Base-by-base conservation (phyloP, 179 eudicot genomes). In the Actinidia chinensis region DNA sequence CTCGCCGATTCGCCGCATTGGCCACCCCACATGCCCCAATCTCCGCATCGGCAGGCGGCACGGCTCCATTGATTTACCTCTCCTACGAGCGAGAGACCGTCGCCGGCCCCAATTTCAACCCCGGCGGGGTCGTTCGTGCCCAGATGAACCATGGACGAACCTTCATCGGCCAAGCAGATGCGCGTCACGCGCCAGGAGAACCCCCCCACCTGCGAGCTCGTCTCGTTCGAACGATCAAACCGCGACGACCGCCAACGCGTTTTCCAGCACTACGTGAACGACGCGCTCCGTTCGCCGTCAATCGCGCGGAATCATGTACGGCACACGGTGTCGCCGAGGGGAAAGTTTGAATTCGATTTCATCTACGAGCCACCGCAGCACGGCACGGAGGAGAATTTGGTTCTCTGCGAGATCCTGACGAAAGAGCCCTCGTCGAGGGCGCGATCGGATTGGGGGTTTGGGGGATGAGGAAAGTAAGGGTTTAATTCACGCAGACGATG, bases 111-210 rank as follows among this genome's bases (percentile, higher is more conserved):
- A 22, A 77, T 2, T 10, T 91, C 71, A 77, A 75, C 22, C 98
- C 96, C n/a, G 0, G 88, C 97, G 2, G 96, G 94, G 0, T 88
- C 97, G 0, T 93, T 90, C 22, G 98, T 97, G 1, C 81, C 79
- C 67, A 94, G 91, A 90, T 93, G 93, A 97, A 94, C 98, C 1
- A 89, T 94, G 91, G 97, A 94, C 64, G 98, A 94, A n/a, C n/a
- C 51, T 80, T 94, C 9, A 94, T 94, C 54, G 98, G n/a, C 98
- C 33, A 90, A 85, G 58, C 97, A 94, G 71, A 94, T 94, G 98
- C 67, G 97, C 6, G 81, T 94, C 10, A 85, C 92, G 1, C 83
- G 95, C 2, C 98, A 95, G 65, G 97, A 95, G 71, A 76, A 83
- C 20, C 92, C 98, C 0, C 92, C 93, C 33, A n/a, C n/a, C n/a